Evolutionary conservation across 2,329 filamentous ascomycete species (phyloP).

Genomic region (Monilinia fructigena): DNA sequence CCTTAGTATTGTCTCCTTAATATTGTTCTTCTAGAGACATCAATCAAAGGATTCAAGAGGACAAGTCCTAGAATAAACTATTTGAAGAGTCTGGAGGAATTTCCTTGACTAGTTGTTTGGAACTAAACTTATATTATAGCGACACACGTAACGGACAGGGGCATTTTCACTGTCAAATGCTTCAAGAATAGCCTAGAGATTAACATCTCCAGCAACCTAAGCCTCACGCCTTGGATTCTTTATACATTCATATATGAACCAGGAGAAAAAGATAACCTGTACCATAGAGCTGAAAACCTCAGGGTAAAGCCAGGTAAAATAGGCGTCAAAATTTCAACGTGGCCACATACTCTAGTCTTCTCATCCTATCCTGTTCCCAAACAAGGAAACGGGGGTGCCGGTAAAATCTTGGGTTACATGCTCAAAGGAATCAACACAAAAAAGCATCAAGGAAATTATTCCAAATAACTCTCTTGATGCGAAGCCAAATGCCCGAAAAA

Average conservation of each 20-base stretch:
- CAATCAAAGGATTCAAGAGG: not conserved
- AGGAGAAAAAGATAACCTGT: not conserved
- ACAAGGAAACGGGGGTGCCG: not conserved
- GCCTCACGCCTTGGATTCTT: not conserved
- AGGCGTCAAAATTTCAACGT: not conserved
- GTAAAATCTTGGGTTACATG: not conserved
- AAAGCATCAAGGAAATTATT: not conserved
- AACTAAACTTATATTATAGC: not conserved
- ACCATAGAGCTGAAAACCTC: not conserved
- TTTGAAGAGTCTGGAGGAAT: not conserved
- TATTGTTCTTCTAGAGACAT: not conserved
- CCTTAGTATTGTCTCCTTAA: conserved; percentile 20
- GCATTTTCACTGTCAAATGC: not conserved
- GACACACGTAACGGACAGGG: not conserved
- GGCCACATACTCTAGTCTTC: not conserved
- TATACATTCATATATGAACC: rapidly evolving
- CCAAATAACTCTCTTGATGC: not conserved
- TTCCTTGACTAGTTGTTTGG: not conserved
- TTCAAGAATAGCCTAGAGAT: not conserved
- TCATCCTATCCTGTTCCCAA: not conserved
- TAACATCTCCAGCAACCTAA: not conserved
- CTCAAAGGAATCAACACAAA: not conserved
- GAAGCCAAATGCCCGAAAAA: too few species aligned
- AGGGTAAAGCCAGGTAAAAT: not conserved
- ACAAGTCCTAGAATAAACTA: not conserved